Percentiles rank a stretch among this genome's conserved stretches.
These are phyloP conservation scores for Moniliophthora roreri DNA, from an alignment of 1,284 basidiomycete genomes.

Conservation along the genomic window DNA sequence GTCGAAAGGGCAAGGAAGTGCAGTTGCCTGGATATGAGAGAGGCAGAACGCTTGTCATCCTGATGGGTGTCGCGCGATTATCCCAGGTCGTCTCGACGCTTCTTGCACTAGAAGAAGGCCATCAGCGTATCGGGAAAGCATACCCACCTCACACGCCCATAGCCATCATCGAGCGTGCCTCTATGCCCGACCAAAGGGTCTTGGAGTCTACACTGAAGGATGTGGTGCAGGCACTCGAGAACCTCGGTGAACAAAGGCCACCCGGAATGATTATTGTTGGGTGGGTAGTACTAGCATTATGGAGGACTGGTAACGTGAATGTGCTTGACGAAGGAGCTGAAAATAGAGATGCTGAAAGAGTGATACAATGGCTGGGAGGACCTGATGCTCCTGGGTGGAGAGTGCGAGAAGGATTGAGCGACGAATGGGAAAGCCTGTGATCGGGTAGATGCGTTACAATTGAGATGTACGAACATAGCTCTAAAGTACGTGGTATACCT, in stretches of 20 bases:
- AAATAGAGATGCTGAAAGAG: slow-evolving; percentile 46
- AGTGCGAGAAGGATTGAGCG: slow-evolving; percentile 56
- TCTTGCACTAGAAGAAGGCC: slow-evolving; percentile 25
- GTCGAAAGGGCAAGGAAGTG: slow-evolving; percentile 83
- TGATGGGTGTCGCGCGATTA: slow-evolving; percentile 95
- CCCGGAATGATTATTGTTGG: slow-evolving; percentile 96
- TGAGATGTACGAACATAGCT: background rate
- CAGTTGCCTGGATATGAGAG: slow-evolving; percentile 86
- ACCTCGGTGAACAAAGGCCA: slow-evolving; percentile 83
- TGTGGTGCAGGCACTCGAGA: slow-evolving; percentile 73
- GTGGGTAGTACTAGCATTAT: slow-evolving; percentile 78
- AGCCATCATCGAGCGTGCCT: slow-evolving; percentile 91
- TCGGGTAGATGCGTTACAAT: background rate
- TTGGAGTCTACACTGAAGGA: slow-evolving; percentile 78
- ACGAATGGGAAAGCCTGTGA: slow-evolving; percentile 46
- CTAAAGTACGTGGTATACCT: too few relatives aligned
- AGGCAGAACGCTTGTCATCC: slow-evolving; percentile 75
- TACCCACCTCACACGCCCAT: slow-evolving; percentile 85
- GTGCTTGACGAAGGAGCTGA: slow-evolving; percentile 50
- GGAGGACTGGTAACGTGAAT: slow-evolving; percentile 50
- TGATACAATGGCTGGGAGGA: slow-evolving; percentile 57
- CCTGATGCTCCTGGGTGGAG: slow-evolving; percentile 41
- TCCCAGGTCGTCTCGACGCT: slow-evolving; percentile 71
- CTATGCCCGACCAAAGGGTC: slow-evolving; percentile 88
- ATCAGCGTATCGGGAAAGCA: slow-evolving; percentile 48